phyloP scores from a whole-genome alignment of 139 green algal species.

The Eudorina sp. region DNA sequence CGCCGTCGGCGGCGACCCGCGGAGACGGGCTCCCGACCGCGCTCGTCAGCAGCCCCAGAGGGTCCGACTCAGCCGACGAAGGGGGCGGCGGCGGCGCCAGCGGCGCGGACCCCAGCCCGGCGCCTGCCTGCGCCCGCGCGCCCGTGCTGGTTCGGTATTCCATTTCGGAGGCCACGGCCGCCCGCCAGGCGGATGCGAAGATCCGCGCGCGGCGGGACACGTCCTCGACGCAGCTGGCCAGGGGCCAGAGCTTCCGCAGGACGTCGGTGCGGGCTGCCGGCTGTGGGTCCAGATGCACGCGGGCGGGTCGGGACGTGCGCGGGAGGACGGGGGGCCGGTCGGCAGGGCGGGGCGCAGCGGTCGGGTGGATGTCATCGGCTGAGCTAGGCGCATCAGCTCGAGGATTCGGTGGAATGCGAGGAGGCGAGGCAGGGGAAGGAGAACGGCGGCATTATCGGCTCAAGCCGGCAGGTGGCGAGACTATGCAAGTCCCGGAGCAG shows the following conservation, averaged over 20 bases:
- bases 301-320: not conserved
- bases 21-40: not conserved
- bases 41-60: not conserved
- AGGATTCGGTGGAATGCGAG: too few species aligned
- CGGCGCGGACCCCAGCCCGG: too few species aligned
- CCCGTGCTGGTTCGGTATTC: not conserved
- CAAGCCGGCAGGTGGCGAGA: too few species aligned
- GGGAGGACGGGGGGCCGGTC: not conserved
- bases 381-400: too few species aligned
- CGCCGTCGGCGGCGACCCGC: not conserved
- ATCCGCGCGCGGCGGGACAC: conserved; percentile 9
- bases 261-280: not conserved
- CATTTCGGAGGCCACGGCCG: not conserved
- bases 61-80: not conserved
- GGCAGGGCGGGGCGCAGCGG: too few species aligned
- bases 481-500: too few species aligned
- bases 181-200: conserved; percentile 3
- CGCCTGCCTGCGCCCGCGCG: not conserved
- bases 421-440: too few species aligned
- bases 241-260: conserved; percentile 30
- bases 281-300: not conserved
- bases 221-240: conserved; percentile 3
- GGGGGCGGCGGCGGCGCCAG: not conserved
- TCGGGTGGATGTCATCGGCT: too few species aligned
- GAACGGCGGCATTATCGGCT: too few species aligned